phyloP scores from a whole-genome alignment of 768 basidiomycete species.

The Epithele typhae region DNA sequence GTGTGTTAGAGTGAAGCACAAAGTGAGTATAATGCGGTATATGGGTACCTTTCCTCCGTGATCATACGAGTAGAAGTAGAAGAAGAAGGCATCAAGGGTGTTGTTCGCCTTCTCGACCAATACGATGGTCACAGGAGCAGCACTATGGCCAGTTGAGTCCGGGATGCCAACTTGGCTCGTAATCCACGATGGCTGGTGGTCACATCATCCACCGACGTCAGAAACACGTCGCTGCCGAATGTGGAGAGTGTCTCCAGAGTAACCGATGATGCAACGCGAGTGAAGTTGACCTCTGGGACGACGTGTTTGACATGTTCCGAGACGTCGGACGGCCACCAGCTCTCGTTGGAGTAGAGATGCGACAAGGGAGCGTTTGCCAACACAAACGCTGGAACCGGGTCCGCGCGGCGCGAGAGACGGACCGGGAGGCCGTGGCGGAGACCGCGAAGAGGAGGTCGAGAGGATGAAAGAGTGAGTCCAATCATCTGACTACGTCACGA shows the following conservation, averaged over 20 bases:
- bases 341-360: constrained; percentile 22
- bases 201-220: constrained; percentile 21
- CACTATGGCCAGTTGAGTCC: constrained; percentile 20
- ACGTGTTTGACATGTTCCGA: constrained; percentile 20
- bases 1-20: background rate
- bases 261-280: constrained; percentile 10
- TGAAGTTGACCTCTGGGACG: constrained; percentile 16
- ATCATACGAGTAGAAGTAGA: constrained; percentile 30
- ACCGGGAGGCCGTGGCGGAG: constrained; percentile 1
- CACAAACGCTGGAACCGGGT: constrained; percentile 22
- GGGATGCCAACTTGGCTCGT: constrained; percentile 17
- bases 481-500: constrained; percentile 3
- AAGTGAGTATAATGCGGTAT: background rate
- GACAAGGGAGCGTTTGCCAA: constrained; percentile 23
- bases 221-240: constrained; percentile 12
- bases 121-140: constrained; percentile 26
- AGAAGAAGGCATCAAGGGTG: constrained; percentile 30
- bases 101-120: constrained; percentile 25
- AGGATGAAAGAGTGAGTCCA: background rate
- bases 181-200: constrained; percentile 17
- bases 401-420: constrained; percentile 8
- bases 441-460: constrained; percentile 3
- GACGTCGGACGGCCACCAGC: constrained; percentile 24
- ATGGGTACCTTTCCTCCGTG: constrained; percentile 15
- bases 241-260: constrained; percentile 17